Evolutionary conservation across 768 basidiomycete genomes (phyloP).

Genomic region (Hemileccinum impolitum): DNA sequence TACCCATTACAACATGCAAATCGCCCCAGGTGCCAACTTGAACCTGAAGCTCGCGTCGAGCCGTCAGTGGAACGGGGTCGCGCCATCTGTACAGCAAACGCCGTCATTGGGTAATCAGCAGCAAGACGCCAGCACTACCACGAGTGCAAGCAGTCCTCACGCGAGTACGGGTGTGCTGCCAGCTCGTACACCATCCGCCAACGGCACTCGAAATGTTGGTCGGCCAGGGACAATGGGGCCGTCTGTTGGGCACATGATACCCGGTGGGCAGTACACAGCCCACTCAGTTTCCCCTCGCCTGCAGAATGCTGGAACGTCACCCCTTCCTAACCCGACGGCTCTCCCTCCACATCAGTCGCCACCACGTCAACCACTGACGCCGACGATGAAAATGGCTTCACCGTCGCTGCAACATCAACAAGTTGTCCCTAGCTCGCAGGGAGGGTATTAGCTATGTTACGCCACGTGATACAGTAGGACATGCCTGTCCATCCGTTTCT

Average conservation of each 20-base stretch:
- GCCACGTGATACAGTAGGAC: constrained; percentile 10
- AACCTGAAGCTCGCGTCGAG: constrained; percentile 38
- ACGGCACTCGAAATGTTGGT: constrained; percentile 48
- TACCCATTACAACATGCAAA: constrained; percentile 30
- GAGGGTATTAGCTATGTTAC: constrained; percentile 42
- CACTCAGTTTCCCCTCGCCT: constrained; percentile 49
- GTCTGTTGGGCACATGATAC: constrained; percentile 28
- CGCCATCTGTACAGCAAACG: constrained; percentile 22
- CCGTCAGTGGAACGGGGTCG: constrained; percentile 38
- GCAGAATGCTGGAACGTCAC: constrained; percentile 44
- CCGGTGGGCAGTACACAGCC: constrained; percentile 40
- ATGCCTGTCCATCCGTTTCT: constrained; percentile 12
- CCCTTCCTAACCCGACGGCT: constrained; percentile 42
- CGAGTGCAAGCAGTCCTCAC: constrained; percentile 37
- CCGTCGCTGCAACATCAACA: constrained; percentile 57
- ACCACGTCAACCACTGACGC: constrained; percentile 47
- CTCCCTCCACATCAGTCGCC: constrained; percentile 42
- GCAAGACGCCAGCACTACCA: constrained; percentile 21
- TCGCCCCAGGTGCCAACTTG: constrained; percentile 21
- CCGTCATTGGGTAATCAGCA: constrained; percentile 20
- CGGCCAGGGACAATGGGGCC: constrained; percentile 25
- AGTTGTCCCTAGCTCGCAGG: constrained; percentile 48
- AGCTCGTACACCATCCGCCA: constrained; percentile 51
- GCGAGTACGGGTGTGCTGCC: constrained; percentile 37
- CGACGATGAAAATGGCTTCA: constrained; percentile 51